phyloP scores from a whole-genome alignment of 768 basidiomycete genomes.

The Jaapia argillacea region DNA sequence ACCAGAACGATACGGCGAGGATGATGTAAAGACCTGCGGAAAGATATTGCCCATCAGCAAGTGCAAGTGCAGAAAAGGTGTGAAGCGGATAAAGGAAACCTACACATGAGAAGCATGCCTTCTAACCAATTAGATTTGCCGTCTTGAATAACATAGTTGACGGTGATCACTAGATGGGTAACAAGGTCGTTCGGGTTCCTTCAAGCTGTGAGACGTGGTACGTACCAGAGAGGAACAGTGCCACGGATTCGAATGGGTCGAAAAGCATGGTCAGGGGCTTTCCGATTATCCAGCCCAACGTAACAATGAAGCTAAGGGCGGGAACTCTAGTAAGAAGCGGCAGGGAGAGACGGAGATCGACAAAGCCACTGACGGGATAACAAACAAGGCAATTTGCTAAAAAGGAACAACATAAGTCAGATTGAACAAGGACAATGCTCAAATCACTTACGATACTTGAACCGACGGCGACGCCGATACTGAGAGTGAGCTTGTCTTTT shows the following conservation, averaged over 20 bases:
- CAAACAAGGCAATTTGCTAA: constrained; percentile 77
- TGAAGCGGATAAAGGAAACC: not conserved
- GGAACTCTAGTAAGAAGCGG: no score
- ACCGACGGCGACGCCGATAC: constrained; percentile 84
- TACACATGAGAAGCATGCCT: constrained; percentile 62
- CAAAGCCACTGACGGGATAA: constrained; percentile 64
- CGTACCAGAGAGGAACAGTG: constrained; percentile 38
- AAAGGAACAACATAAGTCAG: not conserved
- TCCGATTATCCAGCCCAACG: constrained; percentile 70
- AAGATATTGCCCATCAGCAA: not conserved
- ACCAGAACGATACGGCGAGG: constrained; percentile 45
- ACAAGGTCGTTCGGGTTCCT: not conserved
- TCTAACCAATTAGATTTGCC: constrained; percentile 83
- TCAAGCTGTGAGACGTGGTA: no score
- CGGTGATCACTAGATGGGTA: constrained; percentile 73
- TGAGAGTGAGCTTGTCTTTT: constrained; percentile 82
- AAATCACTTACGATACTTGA: constrained; percentile 59
- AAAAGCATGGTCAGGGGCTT: constrained; percentile 78
- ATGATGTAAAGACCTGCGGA: constrained; percentile 41
- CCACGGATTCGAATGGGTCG: constrained; percentile 54
- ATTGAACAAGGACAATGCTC: not conserved
- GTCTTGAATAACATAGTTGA: constrained; percentile 75
- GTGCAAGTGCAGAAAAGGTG: not conserved
- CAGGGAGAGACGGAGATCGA: no score
- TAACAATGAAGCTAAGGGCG: constrained; percentile 70